Base-by-base conservation (phyloP, 176 grass and related monocot genomes). In the Aegilops speltoides region DNA sequence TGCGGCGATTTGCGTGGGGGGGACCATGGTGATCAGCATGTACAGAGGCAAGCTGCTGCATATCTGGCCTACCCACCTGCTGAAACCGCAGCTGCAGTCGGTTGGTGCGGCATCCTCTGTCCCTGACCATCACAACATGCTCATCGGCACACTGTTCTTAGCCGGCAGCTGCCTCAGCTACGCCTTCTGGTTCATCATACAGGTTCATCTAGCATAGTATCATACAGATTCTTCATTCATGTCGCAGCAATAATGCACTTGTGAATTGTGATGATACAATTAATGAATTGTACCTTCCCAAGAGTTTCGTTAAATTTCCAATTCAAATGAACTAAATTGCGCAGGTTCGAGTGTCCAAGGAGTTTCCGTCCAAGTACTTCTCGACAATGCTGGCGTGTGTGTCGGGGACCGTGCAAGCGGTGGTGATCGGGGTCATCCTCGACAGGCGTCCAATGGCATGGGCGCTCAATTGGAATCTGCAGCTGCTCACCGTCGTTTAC, bases 11-110 rank as follows among this genome's bases (percentile, higher is more conserved):
- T 84, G 87, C 19, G 84, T 94, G 0, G 87, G 56, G 8, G 92
- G 92, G n/a, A 89, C 92, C 4, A 91, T 89, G 86, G 62, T 91
- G 28, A 25, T 84, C 7, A 87, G 83, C 41, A 17, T 94, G 6
- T 91, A 85, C 70, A 57, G 41, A 24, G 91, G 87, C n/a, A 41
- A 16, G 26, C 48, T 65, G 16, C 63, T 88, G 5, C 87, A 86
- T 19, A 16, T 63, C 1, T 90, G 59, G 82, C 88, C 82, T 8
- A 73, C 82, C 24, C 85, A 85, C 45, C n/a, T 84, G 24, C 82
- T 89, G 7, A 61, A 28, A 19, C 26, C n/a, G 32, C 67, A 38
- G 54, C 6, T 63, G 54, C 52, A 60, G 36, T 34, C 82, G n/a
- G 36, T 0, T 3, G 52, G 81, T 57, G 14, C 59, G 1, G 26